A percentile compares a stretch with the other conserved stretches of the same genome.
phyloP scores from a whole-genome alignment of 2,329 filamentous ascomycete species.

The Venturia aucupariae region DNA sequence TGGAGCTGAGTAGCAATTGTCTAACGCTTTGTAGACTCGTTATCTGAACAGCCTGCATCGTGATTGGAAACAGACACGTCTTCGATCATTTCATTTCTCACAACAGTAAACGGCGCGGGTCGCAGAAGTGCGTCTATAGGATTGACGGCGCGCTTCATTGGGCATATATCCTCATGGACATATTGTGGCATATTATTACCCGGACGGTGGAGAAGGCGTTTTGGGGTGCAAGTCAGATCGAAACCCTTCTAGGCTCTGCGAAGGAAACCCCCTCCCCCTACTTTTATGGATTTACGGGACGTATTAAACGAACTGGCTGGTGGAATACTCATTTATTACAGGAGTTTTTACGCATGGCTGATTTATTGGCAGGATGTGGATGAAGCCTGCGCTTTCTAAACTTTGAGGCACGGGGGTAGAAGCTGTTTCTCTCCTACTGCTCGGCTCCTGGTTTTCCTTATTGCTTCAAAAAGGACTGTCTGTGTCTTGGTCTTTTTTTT shows the following conservation, averaged over 20 bases:
- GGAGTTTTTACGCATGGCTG: background rate
- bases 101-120: conserved; percentile 1
- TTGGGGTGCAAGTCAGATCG: background rate
- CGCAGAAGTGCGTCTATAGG: background rate
- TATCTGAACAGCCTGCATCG: background rate
- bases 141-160: background rate
- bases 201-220: conserved; percentile 1
- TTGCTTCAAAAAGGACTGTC: background rate
- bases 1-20: conserved; percentile 15
- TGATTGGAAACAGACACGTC: background rate
- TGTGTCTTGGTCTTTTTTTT: background rate
- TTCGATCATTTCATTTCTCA: conserved; percentile 1
- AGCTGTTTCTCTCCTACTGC: background rate
- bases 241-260: background rate
- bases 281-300: background rate
- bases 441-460: background rate
- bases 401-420: background rate
- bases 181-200: conserved; percentile 5
- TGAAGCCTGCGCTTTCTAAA: background rate
- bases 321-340: background rate
- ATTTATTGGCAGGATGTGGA: background rate
- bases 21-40: conserved; percentile 4
- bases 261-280: background rate
- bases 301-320: background rate
- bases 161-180: background rate